Evolutionary conservation across 805 yeast genomes (phyloP), one percentile per base, ranked within the genome.

Genomic region (Starmerella gropengiesseri): DNA sequence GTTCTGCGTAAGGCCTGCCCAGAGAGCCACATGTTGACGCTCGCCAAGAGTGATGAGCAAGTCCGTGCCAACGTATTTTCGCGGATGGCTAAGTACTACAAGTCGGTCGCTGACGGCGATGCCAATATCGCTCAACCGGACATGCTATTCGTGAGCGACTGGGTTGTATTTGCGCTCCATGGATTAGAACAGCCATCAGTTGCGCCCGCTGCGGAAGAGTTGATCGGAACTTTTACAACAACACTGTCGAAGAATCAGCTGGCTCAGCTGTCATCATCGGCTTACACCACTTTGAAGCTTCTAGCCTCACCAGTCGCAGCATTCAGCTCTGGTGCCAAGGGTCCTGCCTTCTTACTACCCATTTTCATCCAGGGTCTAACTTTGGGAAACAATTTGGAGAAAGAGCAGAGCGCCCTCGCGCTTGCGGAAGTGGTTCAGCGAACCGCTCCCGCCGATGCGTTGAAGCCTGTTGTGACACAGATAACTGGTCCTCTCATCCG

Each of bases 401-500:
- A 91, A 62, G 96, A 87, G 60, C 65, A 68, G 21, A 74, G 95
- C 23, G 97, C 98, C 0, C 65, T 79, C 56, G 95, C 85, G 44
- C 84, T 91, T 55, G 91, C 94, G 4, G 87, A 79, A 56, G 66
- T 91, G 45, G 81, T 87, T 35, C 81, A 78, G 36, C 77, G 85
- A 55, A 83, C 97, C 0, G 91, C 91, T 17, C 78, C 91, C n/a
- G 69, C 74, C 9, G 76, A 73, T 46, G 44, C 52, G 25, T 73
- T 91, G 62, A 82, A 78, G 61, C 83, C 95, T 26, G 83, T 78
- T 63, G 95, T 93, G 18, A 89, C 97, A 7, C 77, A 77, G 21
- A 84, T 93, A 50, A 87, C 95, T 21, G 99, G 99, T 65, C 98
- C 98, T 30, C 71, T 91, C 58, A 91, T 91, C 64, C 85, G 99